These are phyloP conservation scores for Clarkia xantiana DNA, from an alignment of 345 rosid genomes.

Conservation along the genomic window DNA sequence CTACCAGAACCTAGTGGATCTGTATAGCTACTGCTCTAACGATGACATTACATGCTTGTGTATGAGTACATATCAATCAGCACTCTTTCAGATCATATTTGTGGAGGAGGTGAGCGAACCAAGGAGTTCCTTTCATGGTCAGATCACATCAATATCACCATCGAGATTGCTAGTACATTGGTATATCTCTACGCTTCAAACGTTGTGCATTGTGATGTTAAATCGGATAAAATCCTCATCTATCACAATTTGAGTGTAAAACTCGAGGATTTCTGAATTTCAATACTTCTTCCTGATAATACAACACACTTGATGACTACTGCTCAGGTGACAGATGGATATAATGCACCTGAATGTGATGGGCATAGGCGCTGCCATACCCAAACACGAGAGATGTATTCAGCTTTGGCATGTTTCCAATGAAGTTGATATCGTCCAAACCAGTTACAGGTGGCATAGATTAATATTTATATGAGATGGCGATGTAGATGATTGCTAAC, in stretches of 20 bases:
- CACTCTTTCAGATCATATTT: too few species aligned
- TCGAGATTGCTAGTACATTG: slow-evolving; percentile 23
- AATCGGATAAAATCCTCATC: slow-evolving; percentile 29
- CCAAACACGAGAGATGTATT: slow-evolving; percentile 28
- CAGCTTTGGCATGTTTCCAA: slow-evolving; percentile 18
- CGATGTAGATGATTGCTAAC: too few species aligned
- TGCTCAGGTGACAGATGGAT: slow-evolving; percentile 17
- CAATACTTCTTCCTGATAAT: slow-evolving; percentile 19
- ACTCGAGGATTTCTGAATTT: slow-evolving; percentile 32
- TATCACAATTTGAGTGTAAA: slow-evolving; percentile 24
- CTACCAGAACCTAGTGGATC: too few species aligned
- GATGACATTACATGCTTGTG: too few species aligned
- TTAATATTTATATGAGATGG: neutral
- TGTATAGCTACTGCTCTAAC: too few species aligned
- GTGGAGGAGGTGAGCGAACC: too few species aligned
- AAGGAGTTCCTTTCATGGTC: too few species aligned
- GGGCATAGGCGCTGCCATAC: too few species aligned
- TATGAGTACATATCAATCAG: too few species aligned
- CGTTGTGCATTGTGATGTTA: slow-evolving; percentile 36
- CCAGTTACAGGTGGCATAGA: fast-evolving
- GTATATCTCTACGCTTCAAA: slow-evolving; percentile 27
- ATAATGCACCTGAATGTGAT: slow-evolving; percentile 34
- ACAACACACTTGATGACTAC: slow-evolving; percentile 20
- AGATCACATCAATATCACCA: too few species aligned
- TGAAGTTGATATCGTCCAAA: slow-evolving; percentile 4